Evolutionary conservation across 2,329 filamentous ascomycete genomes (phyloP).

Genomic region (Botrytis elliptica): DNA sequence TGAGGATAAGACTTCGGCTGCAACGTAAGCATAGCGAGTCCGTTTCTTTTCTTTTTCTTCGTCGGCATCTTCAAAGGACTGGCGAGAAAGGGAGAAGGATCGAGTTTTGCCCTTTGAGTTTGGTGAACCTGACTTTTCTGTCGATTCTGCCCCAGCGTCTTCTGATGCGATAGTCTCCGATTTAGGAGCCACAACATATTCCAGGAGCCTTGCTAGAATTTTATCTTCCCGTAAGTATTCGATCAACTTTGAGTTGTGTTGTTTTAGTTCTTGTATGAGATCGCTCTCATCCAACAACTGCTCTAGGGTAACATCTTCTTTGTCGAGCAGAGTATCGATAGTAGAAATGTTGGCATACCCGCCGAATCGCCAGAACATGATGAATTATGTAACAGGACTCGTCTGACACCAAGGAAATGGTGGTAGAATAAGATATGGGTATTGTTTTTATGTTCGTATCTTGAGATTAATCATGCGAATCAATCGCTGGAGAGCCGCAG

Average conservation of each 20-base stretch:
- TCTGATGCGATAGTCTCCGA: constrained; percentile 56
- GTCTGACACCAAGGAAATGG: constrained; percentile 34
- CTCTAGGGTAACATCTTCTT: constrained; percentile 89
- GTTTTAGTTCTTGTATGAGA: constrained; percentile 94
- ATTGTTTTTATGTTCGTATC: constrained; percentile 27
- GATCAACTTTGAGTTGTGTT: constrained; percentile 96
- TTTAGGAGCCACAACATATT: constrained; percentile 85
- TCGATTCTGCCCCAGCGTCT: constrained; percentile 51
- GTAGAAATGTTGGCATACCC: constrained; percentile 96
- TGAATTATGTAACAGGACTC: constrained; percentile 46
- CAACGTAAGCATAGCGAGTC: constrained; percentile 89
- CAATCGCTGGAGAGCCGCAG: constrained; percentile 29
- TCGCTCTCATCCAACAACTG: constrained; percentile 95
- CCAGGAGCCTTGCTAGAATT: constrained; percentile 79
- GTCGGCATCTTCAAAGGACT: constrained; percentile 50
- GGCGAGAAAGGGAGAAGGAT: constrained; percentile 52
- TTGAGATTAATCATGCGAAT: constrained; percentile 38
- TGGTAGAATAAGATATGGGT: constrained; percentile 30
- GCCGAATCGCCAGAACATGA: constrained; percentile 99
- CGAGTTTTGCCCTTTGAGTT: constrained; percentile 49
- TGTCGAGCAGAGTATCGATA: constrained; percentile 95
- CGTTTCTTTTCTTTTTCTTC: constrained; percentile 88
- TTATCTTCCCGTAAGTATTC: constrained; percentile 89
- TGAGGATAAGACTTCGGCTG: constrained; percentile 89
- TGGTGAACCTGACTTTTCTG: constrained; percentile 52